Conservation (phyloP, 2,329 filamentous ascomycete species). For the Alternaria consortialis region DNA sequence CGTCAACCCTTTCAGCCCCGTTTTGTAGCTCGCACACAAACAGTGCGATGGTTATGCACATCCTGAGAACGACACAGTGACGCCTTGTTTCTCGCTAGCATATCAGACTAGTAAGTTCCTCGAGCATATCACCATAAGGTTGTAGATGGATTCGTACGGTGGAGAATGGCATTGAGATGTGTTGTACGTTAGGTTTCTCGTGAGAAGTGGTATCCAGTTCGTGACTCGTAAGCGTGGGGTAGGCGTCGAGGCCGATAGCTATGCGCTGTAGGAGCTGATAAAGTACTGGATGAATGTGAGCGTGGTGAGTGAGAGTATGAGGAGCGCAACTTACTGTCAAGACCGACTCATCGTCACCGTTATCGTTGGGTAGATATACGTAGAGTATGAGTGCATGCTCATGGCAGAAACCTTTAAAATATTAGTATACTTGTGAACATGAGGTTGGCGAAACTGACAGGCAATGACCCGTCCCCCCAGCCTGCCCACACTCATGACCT, state of each 20-base stretch:
- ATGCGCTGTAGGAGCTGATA: slow-evolving; percentile 64
- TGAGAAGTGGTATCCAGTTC: slow-evolving; percentile 14
- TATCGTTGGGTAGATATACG: slow-evolving; percentile 79
- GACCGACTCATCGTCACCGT: slow-evolving; percentile 74
- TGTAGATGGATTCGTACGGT: neutral
- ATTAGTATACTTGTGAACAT: slow-evolving; percentile 21
- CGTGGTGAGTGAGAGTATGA: neutral
- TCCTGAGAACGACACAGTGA: neutral
- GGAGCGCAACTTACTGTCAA: slow-evolving; percentile 68
- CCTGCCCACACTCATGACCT: slow-evolving; percentile 89
- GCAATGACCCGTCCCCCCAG: slow-evolving; percentile 92
- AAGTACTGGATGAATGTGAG: slow-evolving; percentile 60
- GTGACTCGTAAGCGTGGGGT: slow-evolving; percentile 5
- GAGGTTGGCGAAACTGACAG: slow-evolving; percentile 62
- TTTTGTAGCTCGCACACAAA: neutral
- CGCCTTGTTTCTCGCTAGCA: neutral
- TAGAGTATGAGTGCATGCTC: slow-evolving; percentile 84
- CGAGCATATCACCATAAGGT: neutral
- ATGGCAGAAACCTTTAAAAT: slow-evolving; percentile 69
- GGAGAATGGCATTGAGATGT: neutral
- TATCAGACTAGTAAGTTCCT: neutral
- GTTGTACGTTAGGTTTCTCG: neutral
- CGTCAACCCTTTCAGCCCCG: neutral
- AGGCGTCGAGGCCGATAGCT: neutral
- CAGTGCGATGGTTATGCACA: neutral